Conservation (phyloP, 495 filamentous ascomycete genomes). For the Cenococcum geophilum region DNA sequence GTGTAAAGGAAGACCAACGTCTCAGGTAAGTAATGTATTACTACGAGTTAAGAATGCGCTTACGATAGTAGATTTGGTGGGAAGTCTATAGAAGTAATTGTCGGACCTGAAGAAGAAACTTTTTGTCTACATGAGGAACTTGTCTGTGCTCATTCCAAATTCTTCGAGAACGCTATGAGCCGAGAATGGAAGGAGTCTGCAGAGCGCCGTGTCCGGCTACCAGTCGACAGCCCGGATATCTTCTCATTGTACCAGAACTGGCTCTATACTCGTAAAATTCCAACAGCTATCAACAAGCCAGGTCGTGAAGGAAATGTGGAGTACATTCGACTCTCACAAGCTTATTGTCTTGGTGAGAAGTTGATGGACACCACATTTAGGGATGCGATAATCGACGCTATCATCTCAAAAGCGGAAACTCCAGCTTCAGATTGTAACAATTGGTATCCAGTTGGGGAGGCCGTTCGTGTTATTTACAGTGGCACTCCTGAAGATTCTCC, state of each 20-base stretch:
- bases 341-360: constrained; percentile 16
- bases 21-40: background rate
- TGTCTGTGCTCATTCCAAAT: constrained; percentile 14
- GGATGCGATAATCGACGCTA: constrained; percentile 8
- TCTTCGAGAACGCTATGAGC: constrained; percentile 22
- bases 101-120: constrained; percentile 5
- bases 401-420: background rate
- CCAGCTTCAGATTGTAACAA: background rate
- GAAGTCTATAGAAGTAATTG: constrained; percentile 6
- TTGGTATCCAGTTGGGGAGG: background rate
- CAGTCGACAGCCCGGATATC: constrained; percentile 16
- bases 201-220: constrained; percentile 10
- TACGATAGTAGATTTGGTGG: constrained; percentile 4
- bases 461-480: constrained; percentile 2
- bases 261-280: constrained; percentile 16
- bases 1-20: background rate
- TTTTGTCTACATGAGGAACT: constrained; percentile 22
- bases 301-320: background rate
- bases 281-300: constrained; percentile 1
- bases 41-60: background rate
- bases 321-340: constrained; percentile 1
- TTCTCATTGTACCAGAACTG: constrained; percentile 22
- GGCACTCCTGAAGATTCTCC: constrained; percentile 3
- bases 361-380: constrained; percentile 13
- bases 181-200: constrained; percentile 11